These are phyloP conservation scores for Trypanosoma caninum DNA, from an alignment of 208 protist genomes.

Conservation along the genomic window DNA sequence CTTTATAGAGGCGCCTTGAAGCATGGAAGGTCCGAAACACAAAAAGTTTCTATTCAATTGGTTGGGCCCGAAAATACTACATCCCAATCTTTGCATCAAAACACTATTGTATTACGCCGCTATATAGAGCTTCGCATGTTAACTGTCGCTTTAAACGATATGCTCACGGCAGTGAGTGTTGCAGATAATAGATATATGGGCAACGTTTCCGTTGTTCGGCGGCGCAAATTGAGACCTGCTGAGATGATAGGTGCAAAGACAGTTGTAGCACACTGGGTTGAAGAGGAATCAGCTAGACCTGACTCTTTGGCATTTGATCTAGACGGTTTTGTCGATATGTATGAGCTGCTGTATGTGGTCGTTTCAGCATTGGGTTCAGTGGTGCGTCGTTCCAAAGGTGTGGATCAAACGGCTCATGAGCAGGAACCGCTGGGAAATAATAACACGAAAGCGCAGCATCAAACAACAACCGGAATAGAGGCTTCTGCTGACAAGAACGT, in stretches of 20 bases:
- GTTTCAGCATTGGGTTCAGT: conserved; percentile 7
- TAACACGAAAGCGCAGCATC: not conserved
- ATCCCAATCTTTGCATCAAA: conserved; percentile 1
- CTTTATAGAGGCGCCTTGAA: conserved; percentile 26
- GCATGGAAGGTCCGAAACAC: conserved; percentile 21
- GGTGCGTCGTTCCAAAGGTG: not conserved
- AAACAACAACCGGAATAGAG: too few species aligned
- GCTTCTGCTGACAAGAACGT: not conserved
- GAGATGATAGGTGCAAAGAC: conserved; percentile 34
- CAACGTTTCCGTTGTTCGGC: not conserved
- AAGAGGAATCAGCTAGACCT: conserved; percentile 5
- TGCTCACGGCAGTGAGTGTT: conserved; percentile 22
- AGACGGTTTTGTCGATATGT: conserved; percentile 34
- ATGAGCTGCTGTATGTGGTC: conserved; percentile 27
- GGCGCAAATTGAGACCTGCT: conserved; percentile 21
- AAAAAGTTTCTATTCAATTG: conserved; percentile 13
- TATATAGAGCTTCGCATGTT: conserved; percentile 43
- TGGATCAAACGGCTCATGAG: not conserved
- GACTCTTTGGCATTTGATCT: conserved; percentile 42
- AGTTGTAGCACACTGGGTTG: conserved; percentile 38
- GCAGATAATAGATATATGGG: conserved; percentile 15
- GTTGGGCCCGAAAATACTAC: not conserved
- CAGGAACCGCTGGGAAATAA: not conserved
- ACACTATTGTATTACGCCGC: conserved; percentile 38
- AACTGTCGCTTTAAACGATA: conserved; percentile 25